Percentiles rank a stretch among this genome's conserved stretches.
phyloP scores from a whole-genome alignment of 2,329 filamentous ascomycete species.

The Penicillium capsulatum region DNA sequence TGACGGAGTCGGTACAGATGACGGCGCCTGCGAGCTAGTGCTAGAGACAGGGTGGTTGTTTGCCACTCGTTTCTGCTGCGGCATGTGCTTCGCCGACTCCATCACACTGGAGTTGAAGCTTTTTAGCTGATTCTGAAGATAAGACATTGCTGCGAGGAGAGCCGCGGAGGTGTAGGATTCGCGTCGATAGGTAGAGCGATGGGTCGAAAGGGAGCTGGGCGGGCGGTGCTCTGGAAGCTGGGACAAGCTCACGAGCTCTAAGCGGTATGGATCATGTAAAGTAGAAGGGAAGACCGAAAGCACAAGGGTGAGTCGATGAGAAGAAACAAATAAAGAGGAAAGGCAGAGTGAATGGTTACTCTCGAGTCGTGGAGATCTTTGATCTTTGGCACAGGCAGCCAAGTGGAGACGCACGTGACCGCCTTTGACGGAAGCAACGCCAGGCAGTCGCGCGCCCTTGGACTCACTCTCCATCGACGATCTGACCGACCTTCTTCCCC shows the following conservation, averaged over 20 bases:
- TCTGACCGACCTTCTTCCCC: constrained; percentile 1
- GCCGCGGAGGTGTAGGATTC: background rate
- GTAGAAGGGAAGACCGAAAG: too few species aligned
- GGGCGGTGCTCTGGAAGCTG: too few species aligned
- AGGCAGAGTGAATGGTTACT: background rate
- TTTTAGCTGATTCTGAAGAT: constrained; percentile 62
- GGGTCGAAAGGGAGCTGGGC: too few species aligned
- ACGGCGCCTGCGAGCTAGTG: constrained; percentile 53
- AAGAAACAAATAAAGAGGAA: too few species aligned
- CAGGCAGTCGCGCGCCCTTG: background rate
- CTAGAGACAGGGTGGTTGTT: constrained; percentile 54
- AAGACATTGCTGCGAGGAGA: constrained; percentile 51
- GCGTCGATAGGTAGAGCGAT: too few species aligned
- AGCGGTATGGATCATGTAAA: too few species aligned
- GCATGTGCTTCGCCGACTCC: constrained; percentile 61
- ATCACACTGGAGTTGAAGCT: constrained; percentile 60
- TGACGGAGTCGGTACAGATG: constrained; percentile 33
- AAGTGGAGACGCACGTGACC: too few species aligned
- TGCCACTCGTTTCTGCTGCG: constrained; percentile 49
- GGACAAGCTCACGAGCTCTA: too few species aligned
- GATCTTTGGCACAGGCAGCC: background rate
- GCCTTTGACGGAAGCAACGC: background rate
- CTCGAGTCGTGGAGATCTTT: too few species aligned
- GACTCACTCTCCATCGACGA: background rate
- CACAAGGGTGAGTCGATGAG: too few species aligned